Conservation (phyloP, 805 yeast genomes). For the Lipomyces kockii region DNA sequence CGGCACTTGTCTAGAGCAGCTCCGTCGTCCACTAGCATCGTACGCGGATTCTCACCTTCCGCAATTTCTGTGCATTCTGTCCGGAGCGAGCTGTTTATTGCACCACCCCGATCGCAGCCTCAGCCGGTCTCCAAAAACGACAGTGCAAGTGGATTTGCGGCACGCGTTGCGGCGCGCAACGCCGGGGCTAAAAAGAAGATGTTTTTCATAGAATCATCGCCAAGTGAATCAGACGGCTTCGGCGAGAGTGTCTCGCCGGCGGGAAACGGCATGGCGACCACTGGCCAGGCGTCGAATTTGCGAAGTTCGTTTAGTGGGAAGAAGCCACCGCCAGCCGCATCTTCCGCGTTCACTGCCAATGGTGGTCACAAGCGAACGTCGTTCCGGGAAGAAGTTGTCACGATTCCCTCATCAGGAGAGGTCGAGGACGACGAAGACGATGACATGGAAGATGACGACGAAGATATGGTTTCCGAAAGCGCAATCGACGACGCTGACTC, state of each 20-base stretch:
- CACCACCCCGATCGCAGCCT: conserved; percentile 12
- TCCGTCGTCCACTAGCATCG: conserved; percentile 38
- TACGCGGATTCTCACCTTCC: conserved; percentile 48
- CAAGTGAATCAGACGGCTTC: conserved; percentile 45
- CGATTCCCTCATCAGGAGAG: conserved; percentile 22
- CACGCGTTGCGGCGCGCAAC: neutral
- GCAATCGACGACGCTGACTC: conserved; percentile 44
- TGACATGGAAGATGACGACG: conserved; percentile 23
- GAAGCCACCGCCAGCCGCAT: neutral
- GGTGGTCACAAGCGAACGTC: conserved; percentile 30
- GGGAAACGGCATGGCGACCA: conserved; percentile 4
- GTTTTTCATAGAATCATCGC: conserved; percentile 49
- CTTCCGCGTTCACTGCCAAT: neutral
- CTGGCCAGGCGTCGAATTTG: conserved; percentile 7
- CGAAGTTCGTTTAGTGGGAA: conserved; percentile 22
- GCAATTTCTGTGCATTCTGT: conserved; percentile 45
- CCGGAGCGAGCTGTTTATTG: conserved; percentile 30
- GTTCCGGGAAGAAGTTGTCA: conserved; percentile 28
- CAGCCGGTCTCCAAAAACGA: conserved; percentile 5
- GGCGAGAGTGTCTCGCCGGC: conserved; percentile 38
- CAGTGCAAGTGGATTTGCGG: neutral
- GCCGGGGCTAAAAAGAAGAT: conserved; percentile 38
- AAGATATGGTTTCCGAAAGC: conserved; percentile 19
- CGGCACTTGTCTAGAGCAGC: conserved; percentile 6
- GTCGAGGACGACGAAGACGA: conserved; percentile 22